Conservation (phyloP, 106 monocot species). For the Platanthera zijinensis region DNA sequence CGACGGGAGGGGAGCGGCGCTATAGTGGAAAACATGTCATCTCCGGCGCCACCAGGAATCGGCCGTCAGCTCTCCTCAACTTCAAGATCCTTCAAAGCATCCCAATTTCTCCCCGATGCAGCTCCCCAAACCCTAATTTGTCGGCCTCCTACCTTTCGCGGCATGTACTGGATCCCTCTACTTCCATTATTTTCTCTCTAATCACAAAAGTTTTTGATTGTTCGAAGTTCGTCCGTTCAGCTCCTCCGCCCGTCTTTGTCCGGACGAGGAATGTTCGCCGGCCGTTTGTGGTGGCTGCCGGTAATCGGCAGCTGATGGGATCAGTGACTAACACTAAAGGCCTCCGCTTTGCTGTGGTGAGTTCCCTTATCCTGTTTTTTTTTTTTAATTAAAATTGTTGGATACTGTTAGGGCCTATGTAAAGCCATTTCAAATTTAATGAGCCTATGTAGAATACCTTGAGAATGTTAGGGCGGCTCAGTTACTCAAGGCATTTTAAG, state of each 20-base stretch:
- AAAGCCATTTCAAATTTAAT: too few species aligned
- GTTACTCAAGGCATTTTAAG: too few species aligned
- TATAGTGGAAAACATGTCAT: not conserved
- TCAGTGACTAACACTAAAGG: conserved; percentile 23
- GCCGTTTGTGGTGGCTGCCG: conserved; percentile 3
- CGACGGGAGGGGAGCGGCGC: not conserved
- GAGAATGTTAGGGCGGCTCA: too few species aligned
- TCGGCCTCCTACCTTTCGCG: conserved; percentile 13
- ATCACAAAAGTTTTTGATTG: not conserved
- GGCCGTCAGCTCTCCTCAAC: not conserved
- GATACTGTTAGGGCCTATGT: not conserved
- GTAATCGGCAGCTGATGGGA: conserved; percentile 18
- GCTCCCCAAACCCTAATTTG: conserved; percentile 12
- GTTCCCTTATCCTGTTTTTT: not conserved
- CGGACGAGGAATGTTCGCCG: conserved; percentile 8
- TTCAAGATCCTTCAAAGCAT: not conserved
- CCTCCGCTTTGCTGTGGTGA: conserved; percentile 24
- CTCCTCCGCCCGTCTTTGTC: conserved; percentile 5
- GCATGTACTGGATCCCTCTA: not conserved
- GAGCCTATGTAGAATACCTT: too few species aligned
- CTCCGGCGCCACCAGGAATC: not conserved
- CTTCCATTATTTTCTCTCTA: not conserved
- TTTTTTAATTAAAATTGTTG: not conserved
- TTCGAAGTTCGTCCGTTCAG: conserved; percentile 1
- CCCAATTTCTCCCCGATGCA: not conserved